Base-by-base conservation (phyloP, 2,329 filamentous ascomycete species). In the Paecilomyces sp. region DNA sequence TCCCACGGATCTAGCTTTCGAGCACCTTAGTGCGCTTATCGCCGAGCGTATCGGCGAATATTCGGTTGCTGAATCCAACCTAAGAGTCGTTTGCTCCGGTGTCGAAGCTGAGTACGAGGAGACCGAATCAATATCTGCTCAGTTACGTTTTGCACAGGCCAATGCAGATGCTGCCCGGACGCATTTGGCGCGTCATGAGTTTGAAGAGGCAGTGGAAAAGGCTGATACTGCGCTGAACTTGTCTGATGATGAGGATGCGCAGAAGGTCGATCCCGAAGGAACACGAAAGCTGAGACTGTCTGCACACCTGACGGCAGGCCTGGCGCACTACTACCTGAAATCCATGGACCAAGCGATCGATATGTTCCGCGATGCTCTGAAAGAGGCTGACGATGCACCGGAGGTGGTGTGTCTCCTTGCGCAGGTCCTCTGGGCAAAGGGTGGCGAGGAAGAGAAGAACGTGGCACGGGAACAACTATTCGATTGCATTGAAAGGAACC, bases 391-490 rank as follows among this genome's bases (percentile, higher is more conserved):
- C 31, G 84, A 84, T 41, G 87, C 91, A 62, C 89, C 92, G 0
- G 92, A 97, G 69, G 88, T 93, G 1, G 87, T 92, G 0, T 97
- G 92, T 68, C 81, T 97, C 12, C 81, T 97, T 12, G 90, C 92
- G 0, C 91, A 97, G 74, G 90, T 97, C 0, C 82, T 97, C 0
- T 99, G 94, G 93, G 92, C 92, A 0, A 91, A 91, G 64, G 92
- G 90, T 8, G 86, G 87, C 0, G 85, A 88, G 6, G 82, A 87
- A 0, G 89, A 92, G 58, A 85, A 88, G 54, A 85, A 88, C 56
- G 86, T 89, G 62, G 92, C 93, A 15, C 84, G 91, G 3, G 86
- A 89, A 57, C 85, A 90, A 63, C 82, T 99, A 0, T 93, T 96
- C 68, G 87, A 87, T 13, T 87, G 89, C 36, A 87, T 96, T 12